phyloP scores from a whole-genome alignment of 352 stramenopile species.

The Phytophthora colocasiae region DNA sequence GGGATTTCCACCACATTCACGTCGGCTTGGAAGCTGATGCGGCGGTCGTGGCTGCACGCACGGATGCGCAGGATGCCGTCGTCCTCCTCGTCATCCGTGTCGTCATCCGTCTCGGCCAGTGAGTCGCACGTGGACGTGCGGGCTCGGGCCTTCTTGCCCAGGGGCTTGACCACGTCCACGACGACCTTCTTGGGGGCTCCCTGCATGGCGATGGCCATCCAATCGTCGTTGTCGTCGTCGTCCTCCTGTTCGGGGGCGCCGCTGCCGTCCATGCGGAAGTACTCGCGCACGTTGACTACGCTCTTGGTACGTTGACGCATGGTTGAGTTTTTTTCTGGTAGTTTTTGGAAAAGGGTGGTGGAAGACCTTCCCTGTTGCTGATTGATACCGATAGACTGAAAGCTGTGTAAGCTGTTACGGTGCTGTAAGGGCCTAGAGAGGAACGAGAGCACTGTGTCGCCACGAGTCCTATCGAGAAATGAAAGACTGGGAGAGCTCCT shows the following conservation, averaged over 20 bases:
- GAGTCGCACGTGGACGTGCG: slow-evolving; percentile 69
- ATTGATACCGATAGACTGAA: slow-evolving; percentile 11
- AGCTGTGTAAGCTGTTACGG: slow-evolving; percentile 5
- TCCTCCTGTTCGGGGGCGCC: slow-evolving; percentile 50
- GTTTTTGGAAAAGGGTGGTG: neutral
- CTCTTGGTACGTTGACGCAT: slow-evolving; percentile 82
- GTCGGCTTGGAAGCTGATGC: slow-evolving; percentile 82
- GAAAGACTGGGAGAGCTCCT: slow-evolving; percentile 4
- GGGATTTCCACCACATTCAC: slow-evolving; percentile 80
- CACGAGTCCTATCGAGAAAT: slow-evolving; percentile 41
- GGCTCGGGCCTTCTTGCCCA: slow-evolving; percentile 40
- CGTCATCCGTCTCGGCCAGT: slow-evolving; percentile 66
- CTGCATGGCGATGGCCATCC: slow-evolving; percentile 53
- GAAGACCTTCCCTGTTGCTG: neutral
- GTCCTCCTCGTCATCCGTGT: slow-evolving; percentile 72
- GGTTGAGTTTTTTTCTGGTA: slow-evolving; percentile 5
- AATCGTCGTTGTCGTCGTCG: slow-evolving; percentile 59
- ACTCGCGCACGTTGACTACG: slow-evolving; percentile 75
- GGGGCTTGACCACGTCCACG: slow-evolving; percentile 44
- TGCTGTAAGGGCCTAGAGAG: neutral
- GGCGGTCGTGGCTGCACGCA: slow-evolving; percentile 72
- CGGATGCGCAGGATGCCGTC: slow-evolving; percentile 58
- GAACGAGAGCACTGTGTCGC: slow-evolving; percentile 22
- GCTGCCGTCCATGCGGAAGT: slow-evolving; percentile 69
- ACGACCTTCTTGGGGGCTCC: slow-evolving; percentile 14